These are phyloP conservation scores for Leishmania guyanensis DNA, from an alignment of 208 protist genomes.

Conservation along the genomic window DNA sequence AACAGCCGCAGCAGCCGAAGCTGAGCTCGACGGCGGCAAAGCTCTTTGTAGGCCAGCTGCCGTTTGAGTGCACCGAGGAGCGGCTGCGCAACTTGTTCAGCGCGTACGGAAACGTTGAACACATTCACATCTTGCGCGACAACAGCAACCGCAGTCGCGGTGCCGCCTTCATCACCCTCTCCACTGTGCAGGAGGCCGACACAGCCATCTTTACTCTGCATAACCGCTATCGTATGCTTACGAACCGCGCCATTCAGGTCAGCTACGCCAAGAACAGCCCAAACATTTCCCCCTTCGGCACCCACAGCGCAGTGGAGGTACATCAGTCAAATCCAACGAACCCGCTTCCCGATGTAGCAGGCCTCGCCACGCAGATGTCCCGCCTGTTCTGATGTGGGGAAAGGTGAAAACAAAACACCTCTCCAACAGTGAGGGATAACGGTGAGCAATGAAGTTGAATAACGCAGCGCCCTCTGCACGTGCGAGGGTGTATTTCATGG, in stretches of 20 bases:
- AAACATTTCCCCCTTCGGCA: conserved; percentile 84
- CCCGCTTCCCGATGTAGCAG: conserved; percentile 78
- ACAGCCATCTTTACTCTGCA: conserved; percentile 90
- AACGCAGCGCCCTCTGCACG: background rate
- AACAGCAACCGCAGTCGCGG: conserved; percentile 82
- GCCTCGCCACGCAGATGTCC: conserved; percentile 27
- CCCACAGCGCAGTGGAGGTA: conserved; percentile 76
- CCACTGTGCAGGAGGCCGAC: conserved; percentile 80
- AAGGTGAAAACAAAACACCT: background rate
- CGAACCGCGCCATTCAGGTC: conserved; percentile 87
- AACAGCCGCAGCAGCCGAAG: conserved; percentile 41
- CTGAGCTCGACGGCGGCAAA: conserved; percentile 57
- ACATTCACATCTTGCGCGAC: conserved; percentile 89
- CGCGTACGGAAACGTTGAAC: conserved; percentile 83
- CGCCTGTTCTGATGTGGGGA: conserved; percentile 35
- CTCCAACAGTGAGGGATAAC: background rate
- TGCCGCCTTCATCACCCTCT: conserved; percentile 86
- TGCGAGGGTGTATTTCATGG: background rate
- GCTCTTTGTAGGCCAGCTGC: conserved; percentile 87
- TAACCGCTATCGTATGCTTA: conserved; percentile 89
- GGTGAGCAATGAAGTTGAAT: background rate
- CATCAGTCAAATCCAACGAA: conserved; percentile 87
- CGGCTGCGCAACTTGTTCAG: conserved; percentile 82
- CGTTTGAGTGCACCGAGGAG: conserved; percentile 86
- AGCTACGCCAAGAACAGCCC: conserved; percentile 90